These are phyloP conservation scores for Pseudogymnoascus sp. DNA, from an alignment of 2,329 filamentous ascomycete species.

Conservation along the genomic window DNA sequence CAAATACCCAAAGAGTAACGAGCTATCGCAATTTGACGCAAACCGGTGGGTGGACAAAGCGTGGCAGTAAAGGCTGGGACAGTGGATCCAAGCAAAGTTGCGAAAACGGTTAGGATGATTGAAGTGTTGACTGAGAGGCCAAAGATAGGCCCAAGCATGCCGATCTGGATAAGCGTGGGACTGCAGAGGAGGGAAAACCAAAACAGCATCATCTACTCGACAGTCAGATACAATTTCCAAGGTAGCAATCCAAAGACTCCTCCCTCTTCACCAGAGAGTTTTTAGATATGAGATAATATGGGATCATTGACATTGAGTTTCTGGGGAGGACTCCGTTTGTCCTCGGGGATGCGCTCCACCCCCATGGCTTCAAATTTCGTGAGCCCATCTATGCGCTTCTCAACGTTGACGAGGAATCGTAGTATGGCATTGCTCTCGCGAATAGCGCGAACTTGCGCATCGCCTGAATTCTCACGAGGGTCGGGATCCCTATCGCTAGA, in stretches of 20 bases:
- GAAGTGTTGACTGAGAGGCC: slow-evolving; percentile 22
- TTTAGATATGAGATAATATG: not conserved
- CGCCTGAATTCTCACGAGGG: not conserved
- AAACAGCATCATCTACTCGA: slow-evolving; percentile 5
- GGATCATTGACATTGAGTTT: slow-evolving; percentile 10
- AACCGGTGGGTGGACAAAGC: slow-evolving; percentile 18
- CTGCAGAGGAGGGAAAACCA: slow-evolving; percentile 14
- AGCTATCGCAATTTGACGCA: slow-evolving; percentile 25
- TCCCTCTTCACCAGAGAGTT: not conserved
- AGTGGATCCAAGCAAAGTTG: slow-evolving; percentile 20
- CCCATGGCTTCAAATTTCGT: slow-evolving; percentile 10
- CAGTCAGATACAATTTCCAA: not conserved
- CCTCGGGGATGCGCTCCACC: slow-evolving; percentile 10
- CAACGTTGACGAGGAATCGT: not conserved
- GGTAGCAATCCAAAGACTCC: not conserved
- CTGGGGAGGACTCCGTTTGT: slow-evolving; percentile 9
- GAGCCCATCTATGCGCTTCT: slow-evolving; percentile 7
- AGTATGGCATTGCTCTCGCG: slow-evolving; percentile 5
- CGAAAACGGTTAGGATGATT: slow-evolving; percentile 23
- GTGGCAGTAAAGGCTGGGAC: slow-evolving; percentile 18
- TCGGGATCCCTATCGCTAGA: not conserved
- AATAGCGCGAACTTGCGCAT: slow-evolving; percentile 4
- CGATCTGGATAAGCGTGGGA: slow-evolving; percentile 18
- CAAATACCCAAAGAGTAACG: slow-evolving; percentile 27
- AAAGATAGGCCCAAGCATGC: slow-evolving; percentile 24